phyloP scores from a whole-genome alignment of 148 eudicot genomes.

The Mesembryanthemum crystallinum region DNA sequence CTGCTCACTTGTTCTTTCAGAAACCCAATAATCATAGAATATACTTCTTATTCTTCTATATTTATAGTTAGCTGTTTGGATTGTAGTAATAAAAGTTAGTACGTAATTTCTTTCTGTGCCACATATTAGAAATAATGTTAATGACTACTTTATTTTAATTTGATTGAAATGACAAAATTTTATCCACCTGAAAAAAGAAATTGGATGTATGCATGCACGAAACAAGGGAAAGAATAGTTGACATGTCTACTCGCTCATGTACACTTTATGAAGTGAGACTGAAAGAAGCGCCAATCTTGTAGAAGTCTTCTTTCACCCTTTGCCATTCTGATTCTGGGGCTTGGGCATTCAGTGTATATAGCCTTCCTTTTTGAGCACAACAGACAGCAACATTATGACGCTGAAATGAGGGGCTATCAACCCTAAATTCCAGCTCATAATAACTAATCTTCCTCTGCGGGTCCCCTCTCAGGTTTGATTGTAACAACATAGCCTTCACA shows the following conservation, averaged over 20 bases:
- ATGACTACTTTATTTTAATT: too few species aligned
- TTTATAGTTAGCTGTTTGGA: not conserved
- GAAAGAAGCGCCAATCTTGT: constrained; percentile 70
- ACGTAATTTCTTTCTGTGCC: not conserved
- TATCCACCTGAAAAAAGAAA: not conserved
- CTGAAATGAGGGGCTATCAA: constrained; percentile 65
- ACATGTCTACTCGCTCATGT: not conserved
- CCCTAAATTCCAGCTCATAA: constrained; percentile 70
- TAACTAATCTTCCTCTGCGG: constrained; percentile 45
- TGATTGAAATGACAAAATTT: too few species aligned
- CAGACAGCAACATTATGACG: constrained; percentile 88
- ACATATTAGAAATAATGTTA: not conserved
- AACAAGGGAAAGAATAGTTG: not conserved
- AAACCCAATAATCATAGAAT: too few species aligned
- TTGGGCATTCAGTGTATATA: constrained; percentile 84
- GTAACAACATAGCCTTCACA: constrained; percentile 57
- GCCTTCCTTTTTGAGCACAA: constrained; percentile 57
- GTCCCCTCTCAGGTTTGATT: constrained; percentile 60
- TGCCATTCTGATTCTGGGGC: constrained; percentile 82
- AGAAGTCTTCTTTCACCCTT: constrained; percentile 49
- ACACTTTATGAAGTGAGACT: constrained; percentile 37
- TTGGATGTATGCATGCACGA: not conserved
- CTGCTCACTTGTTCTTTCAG: too few species aligned
- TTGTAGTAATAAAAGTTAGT: not conserved
- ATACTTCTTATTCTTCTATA: not conserved